Evolutionary conservation across 2,329 filamentous ascomycete species (phyloP), one percentile per base, ranked within the genome.

Genomic region (Myriosclerotinia curreyana): DNA sequence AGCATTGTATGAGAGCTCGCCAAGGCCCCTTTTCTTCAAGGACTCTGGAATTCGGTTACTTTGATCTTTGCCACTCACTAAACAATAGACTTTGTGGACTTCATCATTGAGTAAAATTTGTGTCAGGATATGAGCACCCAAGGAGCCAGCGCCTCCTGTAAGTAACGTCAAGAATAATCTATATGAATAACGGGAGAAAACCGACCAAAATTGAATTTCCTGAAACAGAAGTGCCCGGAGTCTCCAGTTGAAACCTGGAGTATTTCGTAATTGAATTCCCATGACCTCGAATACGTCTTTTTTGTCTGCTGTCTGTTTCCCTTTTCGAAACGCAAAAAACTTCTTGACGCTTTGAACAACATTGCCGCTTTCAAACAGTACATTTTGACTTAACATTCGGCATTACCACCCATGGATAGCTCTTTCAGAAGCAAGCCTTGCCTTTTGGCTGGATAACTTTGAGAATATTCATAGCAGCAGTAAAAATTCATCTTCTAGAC

Each of bases 131-230:
- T 87, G 84, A 0, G 83, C 78, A 1, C 87, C 87, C 0, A 89
- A 77, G 1, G 85, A 86, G 0, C 87, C 86, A 0, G 87, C 89
- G 0, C 82, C 81, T 0, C 87, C 87, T 0, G 86, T 89, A 5
- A 89, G 72, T 15, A 65, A 53, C 34, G 31, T 60, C 49, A 65
- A 34, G 62, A 60, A n/a, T n/a, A n/a, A n/a, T n/a, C n/a, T 7
- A 17, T 22, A 3, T 7, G 7, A 20, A 22, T 7, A 2, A n/a
- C n/a, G 50, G 2, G 12, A 11, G 31, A 25, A 42, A 28, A 50
- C 42, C 2, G 44, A 56, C 34, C 44, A 56, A 34, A 14, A 31
- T 8, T 28, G 36, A 9, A n/a, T 60, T 51, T 8, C n/a, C 46
- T 14, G 17, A 31, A 8, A 2, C n/a, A 8, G 3, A 31, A 7